Base-by-base conservation (phyloP, 148 eudicot genomes). In the Nyssa sinensis region DNA sequence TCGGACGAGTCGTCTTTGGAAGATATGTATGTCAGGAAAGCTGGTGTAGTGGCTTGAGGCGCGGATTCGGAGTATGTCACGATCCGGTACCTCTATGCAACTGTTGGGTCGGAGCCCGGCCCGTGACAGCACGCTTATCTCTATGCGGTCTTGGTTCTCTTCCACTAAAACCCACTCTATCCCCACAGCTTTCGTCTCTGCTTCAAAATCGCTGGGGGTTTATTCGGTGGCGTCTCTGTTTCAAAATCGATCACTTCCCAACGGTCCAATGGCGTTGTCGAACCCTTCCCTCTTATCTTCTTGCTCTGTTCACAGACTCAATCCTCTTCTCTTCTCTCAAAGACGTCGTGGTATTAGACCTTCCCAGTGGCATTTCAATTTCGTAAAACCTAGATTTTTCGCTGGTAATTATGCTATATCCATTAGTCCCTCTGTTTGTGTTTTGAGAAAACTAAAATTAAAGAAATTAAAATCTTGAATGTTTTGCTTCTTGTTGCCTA, bases 261-360 rank as follows among this genome's bases (percentile, higher is more conserved):
- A 39, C 63, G 6, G 12, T 29, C 16, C 79, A 71, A 93, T 93
- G 98, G 92, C 93, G 77, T 71, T 86, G 53, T 69, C 89, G 19
- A 75, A 55, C 67, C 82, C 91, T 8, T 88, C 88, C 62, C 79
- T 89, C 58, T 77, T 91, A 49, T 82, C 92, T 60, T 84, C 90
- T 44, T 86, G 58, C 81, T 87, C 92, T 34, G 74, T 83, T 58
- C 83, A 83, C 67, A 74, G 77, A 30, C 85, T 93, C 78, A 86
- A 86, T 64, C 96, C 98, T 14, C 64, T 90, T 27, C 69, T 87
- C 61, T 79, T 85, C 86, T 78, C 89, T 68, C 82, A 70, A 41
- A 86, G 81, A 34, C 90, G 89, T 63, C 89, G 86, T 24, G 21
- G 74, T 59, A 17, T 81, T 68, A 71, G 59, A 7, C 70, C 83